Base-by-base conservation (phyloP, 495 filamentous ascomycete species). In the Penicillium desertorum region DNA sequence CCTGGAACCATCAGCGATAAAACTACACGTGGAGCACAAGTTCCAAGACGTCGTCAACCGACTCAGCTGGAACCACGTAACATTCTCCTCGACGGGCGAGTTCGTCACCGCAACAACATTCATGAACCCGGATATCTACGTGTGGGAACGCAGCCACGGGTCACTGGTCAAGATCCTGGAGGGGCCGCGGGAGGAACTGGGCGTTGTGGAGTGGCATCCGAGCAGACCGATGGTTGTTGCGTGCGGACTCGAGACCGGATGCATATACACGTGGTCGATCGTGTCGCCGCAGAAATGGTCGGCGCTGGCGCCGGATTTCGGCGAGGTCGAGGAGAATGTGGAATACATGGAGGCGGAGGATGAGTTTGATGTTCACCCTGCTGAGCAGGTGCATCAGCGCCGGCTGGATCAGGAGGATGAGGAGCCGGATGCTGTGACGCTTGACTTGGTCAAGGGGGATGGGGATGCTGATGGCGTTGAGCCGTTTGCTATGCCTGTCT, bases 31-130 rank as follows among this genome's bases (percentile, higher is more conserved):
- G 22, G 95, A 99, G 68, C 95, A 98, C 70, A 97, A 96, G 69
- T 98, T 97, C 65, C 92, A 97, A 72, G 94, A 99, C 70, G 89
- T 97, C 4, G 93, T 99, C 19, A 96, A 98, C 66, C 84, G 88
- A 27, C 79, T 97, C 11, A 87, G 88, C 30, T 99, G 94, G 94
- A 98, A 96, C 66, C 90, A 96, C 67, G 91, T 95, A 30, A 85
- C 92, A 0, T 97, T 99, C 70, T 94, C 90, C 58, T 87, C 90
- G 0, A 92, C 88, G 0, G 93, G 94, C 34, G 94, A 98, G 69
- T 78, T 77, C 42, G 88, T 98, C 41, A 88, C 89, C 9, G 95
- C 95, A 17, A 92, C 89, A 23, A 96, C 94, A 1, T 95, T 88
- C 70, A 96, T 96, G 79, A 98, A 97, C 68, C 90, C 96, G 54